Percentiles rank a stretch among this genome's conserved stretches.
Conservation (phyloP, 768 basidiomycete species). For the Xerocomus brunneocitrinus region DNA sequence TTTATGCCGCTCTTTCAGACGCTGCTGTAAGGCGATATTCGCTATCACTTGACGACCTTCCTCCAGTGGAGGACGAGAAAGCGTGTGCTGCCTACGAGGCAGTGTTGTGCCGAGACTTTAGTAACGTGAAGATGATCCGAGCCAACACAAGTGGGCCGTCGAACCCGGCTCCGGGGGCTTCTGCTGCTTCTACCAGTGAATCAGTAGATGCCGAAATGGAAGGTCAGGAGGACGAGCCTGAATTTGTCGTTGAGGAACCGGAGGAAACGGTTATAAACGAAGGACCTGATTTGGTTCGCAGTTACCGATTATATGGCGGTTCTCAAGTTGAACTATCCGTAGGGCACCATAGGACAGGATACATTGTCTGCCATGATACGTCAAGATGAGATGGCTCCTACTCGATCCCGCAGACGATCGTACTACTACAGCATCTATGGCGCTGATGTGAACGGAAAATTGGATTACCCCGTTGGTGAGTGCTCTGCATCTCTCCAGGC, state of each 20-base stretch:
- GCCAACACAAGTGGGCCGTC: slow-evolving; percentile 15
- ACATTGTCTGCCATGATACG: slow-evolving; percentile 69
- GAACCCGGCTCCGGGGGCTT: slow-evolving; percentile 3
- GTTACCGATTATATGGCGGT: background rate
- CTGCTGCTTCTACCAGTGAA: slow-evolving; percentile 8
- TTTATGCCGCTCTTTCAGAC: slow-evolving; percentile 41
- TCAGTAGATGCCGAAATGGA: slow-evolving; percentile 8
- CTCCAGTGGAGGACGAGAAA: slow-evolving; percentile 46
- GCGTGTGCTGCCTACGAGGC: slow-evolving; percentile 44
- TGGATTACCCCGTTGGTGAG: slow-evolving; percentile 57
- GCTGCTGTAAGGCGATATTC: slow-evolving; percentile 49
- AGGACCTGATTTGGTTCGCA: slow-evolving; percentile 25
- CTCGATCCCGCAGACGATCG: slow-evolving; percentile 53
- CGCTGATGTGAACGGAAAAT: slow-evolving; percentile 43
- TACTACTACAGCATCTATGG: slow-evolving; percentile 41
- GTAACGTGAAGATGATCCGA: slow-evolving; percentile 29
- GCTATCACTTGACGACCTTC: slow-evolving; percentile 51
- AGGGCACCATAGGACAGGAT: slow-evolving; percentile 74
- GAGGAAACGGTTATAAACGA: slow-evolving; percentile 12
- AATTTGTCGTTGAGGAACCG: slow-evolving; percentile 14
- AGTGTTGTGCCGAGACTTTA: slow-evolving; percentile 53
- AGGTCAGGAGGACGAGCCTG: slow-evolving; percentile 16
- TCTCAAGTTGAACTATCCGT: slow-evolving; percentile 9
- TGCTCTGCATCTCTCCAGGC: background rate
- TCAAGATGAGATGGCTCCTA: slow-evolving; percentile 62